A percentile compares a stretch with the other conserved stretches of the same genome.
Conservation (phyloP, 371 early-diverging fungal genomes). For the Mucor sp. region DNA sequence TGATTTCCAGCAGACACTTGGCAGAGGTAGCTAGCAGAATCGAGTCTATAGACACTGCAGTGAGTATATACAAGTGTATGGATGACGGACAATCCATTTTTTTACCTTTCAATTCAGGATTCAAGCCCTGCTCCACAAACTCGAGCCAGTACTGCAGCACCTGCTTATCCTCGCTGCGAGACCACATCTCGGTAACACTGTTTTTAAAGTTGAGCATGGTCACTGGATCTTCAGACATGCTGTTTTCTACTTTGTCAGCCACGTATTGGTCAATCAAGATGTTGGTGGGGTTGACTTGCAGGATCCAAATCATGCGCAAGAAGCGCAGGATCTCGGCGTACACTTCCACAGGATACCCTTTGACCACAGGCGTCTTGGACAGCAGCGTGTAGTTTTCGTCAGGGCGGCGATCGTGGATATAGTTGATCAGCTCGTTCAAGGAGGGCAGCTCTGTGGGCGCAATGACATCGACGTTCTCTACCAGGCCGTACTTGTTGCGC, state of each 20-base stretch:
- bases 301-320: conserved; percentile 56
- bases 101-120: conserved; percentile 41
- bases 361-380: conserved; percentile 43
- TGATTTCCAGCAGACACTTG: conserved; percentile 70
- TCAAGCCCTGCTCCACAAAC: conserved; percentile 59
- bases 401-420: conserved; percentile 40
- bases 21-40: conserved; percentile 66
- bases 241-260: conserved; percentile 54
- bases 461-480: conserved; percentile 29
- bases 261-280: conserved; percentile 58
- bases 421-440: conserved; percentile 49
- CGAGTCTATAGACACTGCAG: conserved; percentile 38
- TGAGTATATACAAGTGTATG: neutral
- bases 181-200: conserved; percentile 49
- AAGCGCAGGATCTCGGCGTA: conserved; percentile 59
- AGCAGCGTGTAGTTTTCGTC: conserved; percentile 29
- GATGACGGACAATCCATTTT: neutral
- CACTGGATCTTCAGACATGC: conserved; percentile 49
- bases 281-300: conserved; percentile 54
- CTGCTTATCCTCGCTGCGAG: conserved; percentile 34
- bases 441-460: conserved; percentile 47
- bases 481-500: conserved; percentile 30
- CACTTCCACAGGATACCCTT: conserved; percentile 61
- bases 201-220: conserved; percentile 43
- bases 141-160: conserved; percentile 52